Evolutionary conservation across 2,329 filamentous ascomycete species (phyloP).

Genomic region (Pseudogymnoascus sp.): DNA sequence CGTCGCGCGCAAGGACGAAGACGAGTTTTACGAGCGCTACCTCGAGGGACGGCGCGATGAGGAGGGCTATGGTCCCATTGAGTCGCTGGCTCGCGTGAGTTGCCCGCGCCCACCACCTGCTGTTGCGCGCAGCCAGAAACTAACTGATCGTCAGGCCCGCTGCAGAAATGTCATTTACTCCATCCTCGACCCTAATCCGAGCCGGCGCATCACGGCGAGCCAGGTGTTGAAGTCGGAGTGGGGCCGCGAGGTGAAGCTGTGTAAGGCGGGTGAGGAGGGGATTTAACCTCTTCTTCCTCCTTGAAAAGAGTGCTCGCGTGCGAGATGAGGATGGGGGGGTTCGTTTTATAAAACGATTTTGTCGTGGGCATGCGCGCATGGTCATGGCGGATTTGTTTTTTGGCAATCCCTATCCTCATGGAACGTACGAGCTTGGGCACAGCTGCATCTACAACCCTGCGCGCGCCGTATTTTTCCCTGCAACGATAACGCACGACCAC

Average conservation of each 20-base stretch:
- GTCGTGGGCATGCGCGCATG: background rate
- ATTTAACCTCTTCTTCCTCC: slow-evolving; percentile 46
- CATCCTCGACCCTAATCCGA: slow-evolving; percentile 89
- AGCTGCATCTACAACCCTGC: background rate
- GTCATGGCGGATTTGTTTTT: no score
- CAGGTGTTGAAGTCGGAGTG: slow-evolving; percentile 98
- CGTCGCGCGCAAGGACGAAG: slow-evolving; percentile 91
- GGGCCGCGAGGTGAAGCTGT: slow-evolving; percentile 95
- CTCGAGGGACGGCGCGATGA: slow-evolving; percentile 88
- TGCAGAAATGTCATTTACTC: slow-evolving; percentile 99
- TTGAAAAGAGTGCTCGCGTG: background rate
- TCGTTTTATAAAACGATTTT: background rate
- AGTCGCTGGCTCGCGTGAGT: slow-evolving; percentile 87
- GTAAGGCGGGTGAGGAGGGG: slow-evolving; percentile 92
- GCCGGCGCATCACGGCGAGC: slow-evolving; percentile 85
- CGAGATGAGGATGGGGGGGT: background rate
- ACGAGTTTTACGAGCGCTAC: slow-evolving; percentile 94
- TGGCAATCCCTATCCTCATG: no score
- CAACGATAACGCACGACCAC: background rate
- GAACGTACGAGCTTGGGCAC: background rate
- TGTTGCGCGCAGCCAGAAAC: background rate
- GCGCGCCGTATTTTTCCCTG: background rate
- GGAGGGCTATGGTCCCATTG: slow-evolving; percentile 92
- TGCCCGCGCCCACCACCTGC: background rate
- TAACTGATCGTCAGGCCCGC: slow-evolving; percentile 57